Conservation (phyloP, 2,329 filamentous ascomycete species). For the Curvularia sp. region DNA sequence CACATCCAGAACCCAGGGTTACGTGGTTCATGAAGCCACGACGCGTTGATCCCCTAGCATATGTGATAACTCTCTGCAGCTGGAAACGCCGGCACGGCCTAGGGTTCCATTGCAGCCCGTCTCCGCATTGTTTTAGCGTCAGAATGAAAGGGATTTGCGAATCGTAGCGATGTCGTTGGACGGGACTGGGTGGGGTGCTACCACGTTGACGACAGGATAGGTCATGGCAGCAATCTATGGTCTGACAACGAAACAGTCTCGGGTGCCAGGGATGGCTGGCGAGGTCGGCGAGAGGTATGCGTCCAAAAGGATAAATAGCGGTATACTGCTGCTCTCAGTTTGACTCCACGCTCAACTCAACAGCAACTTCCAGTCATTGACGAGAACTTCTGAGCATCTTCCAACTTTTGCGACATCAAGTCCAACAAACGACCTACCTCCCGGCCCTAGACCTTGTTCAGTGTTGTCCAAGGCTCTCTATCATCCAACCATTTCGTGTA, state of each 20-base stretch:
- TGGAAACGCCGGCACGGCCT: conserved; percentile 52
- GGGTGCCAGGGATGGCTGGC: conserved; percentile 36
- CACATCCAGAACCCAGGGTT: conserved; percentile 48
- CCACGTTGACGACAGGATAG: conserved; percentile 51
- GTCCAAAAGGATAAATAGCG: conserved; percentile 53
- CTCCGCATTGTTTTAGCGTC: conserved; percentile 54
- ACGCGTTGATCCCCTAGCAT: conserved; percentile 50
- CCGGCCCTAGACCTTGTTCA: conserved; percentile 20
- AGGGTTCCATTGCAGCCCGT: conserved; percentile 56
- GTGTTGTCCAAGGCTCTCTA: conserved; percentile 23
- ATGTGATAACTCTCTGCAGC: conserved; percentile 55
- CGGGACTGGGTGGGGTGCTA: conserved; percentile 50
- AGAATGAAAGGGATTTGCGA: conserved; percentile 52
- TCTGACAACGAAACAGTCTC: conserved; percentile 43
- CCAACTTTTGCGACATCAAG: conserved; percentile 42
- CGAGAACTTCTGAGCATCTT: conserved; percentile 31
- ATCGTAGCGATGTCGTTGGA: conserved; percentile 58
- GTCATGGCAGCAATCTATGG: conserved; percentile 48
- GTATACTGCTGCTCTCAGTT: conserved; percentile 33
- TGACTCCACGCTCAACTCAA: conserved; percentile 37
- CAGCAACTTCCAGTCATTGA: conserved; percentile 41
- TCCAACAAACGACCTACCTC: conserved; percentile 35
- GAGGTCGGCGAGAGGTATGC: conserved; percentile 34
- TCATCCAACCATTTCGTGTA: conserved; percentile 47
- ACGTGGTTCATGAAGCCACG: conserved; percentile 57